These are phyloP conservation scores for Arabis alpina DNA, from an alignment of 345 rosid genomes.

Conservation along the genomic window DNA sequence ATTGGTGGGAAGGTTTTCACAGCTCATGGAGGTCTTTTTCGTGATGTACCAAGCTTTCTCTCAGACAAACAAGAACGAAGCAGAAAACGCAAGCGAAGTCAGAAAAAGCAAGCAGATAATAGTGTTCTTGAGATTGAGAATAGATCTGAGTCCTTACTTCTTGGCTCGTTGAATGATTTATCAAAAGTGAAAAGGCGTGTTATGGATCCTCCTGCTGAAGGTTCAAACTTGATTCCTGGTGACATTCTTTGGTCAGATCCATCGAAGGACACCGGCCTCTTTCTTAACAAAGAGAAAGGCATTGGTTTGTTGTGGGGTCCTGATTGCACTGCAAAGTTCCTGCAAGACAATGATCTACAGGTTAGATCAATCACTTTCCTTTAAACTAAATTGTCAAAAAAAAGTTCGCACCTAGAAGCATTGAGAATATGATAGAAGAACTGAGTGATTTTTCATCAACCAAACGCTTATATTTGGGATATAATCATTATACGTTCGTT, in stretches of 20 bases:
- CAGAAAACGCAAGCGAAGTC: conserved; percentile 43
- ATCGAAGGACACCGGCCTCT: conserved; percentile 33
- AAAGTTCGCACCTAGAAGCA: conserved; percentile 11
- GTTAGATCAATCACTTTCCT: conserved; percentile 23
- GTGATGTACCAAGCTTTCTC: conserved; percentile 41
- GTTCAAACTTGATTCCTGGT: conserved; percentile 47
- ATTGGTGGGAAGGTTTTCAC: conserved; percentile 46
- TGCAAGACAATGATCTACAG: conserved; percentile 44
- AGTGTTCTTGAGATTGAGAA: conserved; percentile 31
- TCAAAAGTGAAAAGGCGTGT: conserved; percentile 41
- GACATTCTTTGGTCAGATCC: conserved; percentile 51
- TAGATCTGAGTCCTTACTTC: conserved; percentile 28
- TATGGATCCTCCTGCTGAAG: conserved; percentile 40
- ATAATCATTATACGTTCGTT: background rate
- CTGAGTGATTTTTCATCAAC: background rate
- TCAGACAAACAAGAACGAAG: conserved; percentile 40
- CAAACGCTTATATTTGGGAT: background rate
- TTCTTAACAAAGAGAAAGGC: conserved; percentile 44
- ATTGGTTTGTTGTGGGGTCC: conserved; percentile 50
- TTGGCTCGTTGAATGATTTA: conserved; percentile 46
- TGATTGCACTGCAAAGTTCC: conserved; percentile 46
- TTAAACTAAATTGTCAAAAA: background rate
- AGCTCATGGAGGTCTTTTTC: conserved; percentile 48
- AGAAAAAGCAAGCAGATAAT: conserved; percentile 38
- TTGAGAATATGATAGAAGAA: conserved; percentile 20